Conservation (phyloP, 148 eudicot species). For the Vaccinium macrocarpon region DNA sequence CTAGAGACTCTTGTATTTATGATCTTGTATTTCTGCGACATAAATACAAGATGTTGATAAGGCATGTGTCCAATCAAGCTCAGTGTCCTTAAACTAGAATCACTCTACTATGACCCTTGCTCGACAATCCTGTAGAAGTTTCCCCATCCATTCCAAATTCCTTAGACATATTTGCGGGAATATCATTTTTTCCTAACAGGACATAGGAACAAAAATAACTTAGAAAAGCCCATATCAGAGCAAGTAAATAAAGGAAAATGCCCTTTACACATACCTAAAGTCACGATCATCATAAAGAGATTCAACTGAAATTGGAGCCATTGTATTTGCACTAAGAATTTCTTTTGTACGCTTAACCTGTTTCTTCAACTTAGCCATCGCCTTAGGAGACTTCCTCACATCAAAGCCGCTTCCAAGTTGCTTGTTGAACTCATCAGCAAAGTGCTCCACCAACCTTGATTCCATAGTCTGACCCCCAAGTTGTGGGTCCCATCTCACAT, state of each 20-base stretch:
- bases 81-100: neutral
- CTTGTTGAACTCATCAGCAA: constrained; percentile 86
- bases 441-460: constrained; percentile 80
- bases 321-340: constrained; percentile 86
- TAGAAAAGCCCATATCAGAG: neutral
- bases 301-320: constrained; percentile 94
- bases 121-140: neutral
- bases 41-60: neutral
- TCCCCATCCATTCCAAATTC: neutral
- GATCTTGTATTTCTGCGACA: neutral
- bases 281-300: constrained; percentile 91
- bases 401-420: constrained; percentile 78
- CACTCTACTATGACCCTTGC: neutral
- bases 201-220: neutral
- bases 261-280: constrained; percentile 60
- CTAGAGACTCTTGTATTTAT: neutral
- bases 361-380: constrained; percentile 98
- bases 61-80: neutral
- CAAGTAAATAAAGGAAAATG: neutral
- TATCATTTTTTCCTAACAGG: neutral
- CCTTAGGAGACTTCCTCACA: constrained; percentile 79
- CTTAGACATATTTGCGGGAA: neutral
- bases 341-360: constrained; percentile 99
- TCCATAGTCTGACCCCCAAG: constrained; percentile 97
- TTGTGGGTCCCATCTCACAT: constrained; percentile 90